A percentile compares a stretch with the other conserved stretches of the same genome.
Conservation (phyloP, 371 early-diverging fungal genomes). For the Catenaria anguillulae region DNA sequence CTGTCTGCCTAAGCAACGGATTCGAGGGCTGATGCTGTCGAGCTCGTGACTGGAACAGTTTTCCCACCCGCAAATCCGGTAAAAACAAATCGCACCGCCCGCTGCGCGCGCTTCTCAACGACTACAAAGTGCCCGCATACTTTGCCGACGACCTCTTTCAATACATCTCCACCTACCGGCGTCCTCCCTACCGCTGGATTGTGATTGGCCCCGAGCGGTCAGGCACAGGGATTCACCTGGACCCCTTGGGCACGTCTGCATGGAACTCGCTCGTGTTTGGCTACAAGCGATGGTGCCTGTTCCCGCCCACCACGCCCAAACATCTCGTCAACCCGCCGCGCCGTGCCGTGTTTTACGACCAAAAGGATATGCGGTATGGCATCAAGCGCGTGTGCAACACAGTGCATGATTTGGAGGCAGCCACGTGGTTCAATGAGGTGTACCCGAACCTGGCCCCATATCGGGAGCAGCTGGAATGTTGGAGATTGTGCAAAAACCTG, state of each 20-base stretch:
- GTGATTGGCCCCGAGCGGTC: conserved; percentile 47
- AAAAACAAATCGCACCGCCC: background rate
- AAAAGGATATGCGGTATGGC: background rate
- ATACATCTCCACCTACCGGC: conserved; percentile 38
- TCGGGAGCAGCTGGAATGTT: conserved; percentile 48
- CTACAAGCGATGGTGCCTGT: conserved; percentile 57
- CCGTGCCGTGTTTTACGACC: background rate
- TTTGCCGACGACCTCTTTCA: conserved; percentile 61
- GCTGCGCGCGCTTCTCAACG: conserved; percentile 32
- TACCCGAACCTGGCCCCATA: conserved; percentile 35
- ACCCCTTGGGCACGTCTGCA: conserved; percentile 37
- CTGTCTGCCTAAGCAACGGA: conserved; percentile 13
- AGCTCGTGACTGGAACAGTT: conserved; percentile 4
- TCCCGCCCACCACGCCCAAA: conserved; percentile 45
- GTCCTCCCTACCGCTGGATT: conserved; percentile 52
- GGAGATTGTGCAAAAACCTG: conserved; percentile 56
- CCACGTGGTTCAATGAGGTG: conserved; percentile 60
- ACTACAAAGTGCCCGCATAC: conserved; percentile 53
- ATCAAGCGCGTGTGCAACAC: conserved; percentile 17
- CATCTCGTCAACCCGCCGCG: conserved; percentile 33
- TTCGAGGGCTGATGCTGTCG: conserved; percentile 11
- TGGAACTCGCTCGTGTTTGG: conserved; percentile 48
- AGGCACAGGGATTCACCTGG: conserved; percentile 35
- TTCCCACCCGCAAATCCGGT: conserved; percentile 7
- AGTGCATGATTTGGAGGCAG: conserved; percentile 54